Conservation (phyloP, 1,284 basidiomycete genomes). For the Sporisorium iseilematis-ciliati region DNA sequence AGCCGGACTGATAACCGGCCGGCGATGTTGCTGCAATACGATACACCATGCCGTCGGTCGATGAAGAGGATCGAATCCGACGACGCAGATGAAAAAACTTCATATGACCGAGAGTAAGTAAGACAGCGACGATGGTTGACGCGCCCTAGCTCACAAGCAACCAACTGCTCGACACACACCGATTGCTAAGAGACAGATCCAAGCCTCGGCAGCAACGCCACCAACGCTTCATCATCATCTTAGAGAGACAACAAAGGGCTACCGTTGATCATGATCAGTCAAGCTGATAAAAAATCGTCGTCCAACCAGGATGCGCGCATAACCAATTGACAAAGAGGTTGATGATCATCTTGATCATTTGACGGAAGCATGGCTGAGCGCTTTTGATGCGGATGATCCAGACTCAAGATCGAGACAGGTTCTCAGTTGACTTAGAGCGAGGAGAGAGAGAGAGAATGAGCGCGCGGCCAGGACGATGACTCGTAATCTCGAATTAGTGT, state of each 20-base stretch:
- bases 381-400: neutral
- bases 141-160: too few species aligned
- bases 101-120: neutral
- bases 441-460: neutral
- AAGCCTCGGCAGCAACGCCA: too few species aligned
- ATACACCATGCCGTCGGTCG: slow-evolving; percentile 4
- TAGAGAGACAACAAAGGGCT: neutral
- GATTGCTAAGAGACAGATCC: too few species aligned
- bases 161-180: too few species aligned
- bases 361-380: neutral
- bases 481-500: neutral
- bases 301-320: slow-evolving; percentile 7
- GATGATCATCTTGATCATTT: neutral
- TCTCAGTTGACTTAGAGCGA: neutral
- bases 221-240: too few species aligned
- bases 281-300: neutral
- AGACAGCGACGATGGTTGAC: too few species aligned
- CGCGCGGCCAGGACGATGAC: slow-evolving; percentile 7
- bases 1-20: slow-evolving; percentile 29
- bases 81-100: neutral
- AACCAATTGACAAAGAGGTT: neutral
- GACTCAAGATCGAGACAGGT: neutral
- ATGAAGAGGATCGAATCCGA: neutral
- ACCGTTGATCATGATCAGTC: neutral
- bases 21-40: neutral